A percentile compares a stretch with the other conserved stretches of the same genome.
These are phyloP conservation scores for Cladosporium sp. DNA, from an alignment of 2,329 filamentous ascomycete genomes.

Conservation along the genomic window DNA sequence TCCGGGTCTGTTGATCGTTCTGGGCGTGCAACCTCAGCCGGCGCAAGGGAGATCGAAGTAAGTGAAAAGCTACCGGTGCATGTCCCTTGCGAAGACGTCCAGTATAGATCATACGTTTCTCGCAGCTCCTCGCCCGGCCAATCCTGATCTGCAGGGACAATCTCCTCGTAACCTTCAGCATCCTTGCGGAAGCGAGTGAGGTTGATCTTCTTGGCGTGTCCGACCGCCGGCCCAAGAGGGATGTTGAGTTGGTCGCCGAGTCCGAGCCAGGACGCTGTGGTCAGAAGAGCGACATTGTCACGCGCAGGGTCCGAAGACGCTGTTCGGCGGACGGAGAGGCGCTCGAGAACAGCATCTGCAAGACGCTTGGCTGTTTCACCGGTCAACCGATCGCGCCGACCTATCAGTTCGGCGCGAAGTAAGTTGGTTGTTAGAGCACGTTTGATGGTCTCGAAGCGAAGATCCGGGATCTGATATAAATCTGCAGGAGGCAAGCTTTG, in stretches of 20 bases:
- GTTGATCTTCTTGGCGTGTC: constrained; percentile 40
- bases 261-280: constrained; percentile 46
- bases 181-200: constrained; percentile 44
- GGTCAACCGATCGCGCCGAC: constrained; percentile 41
- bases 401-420: constrained; percentile 46
- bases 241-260: constrained; percentile 36
- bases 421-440: constrained; percentile 49
- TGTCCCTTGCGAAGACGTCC: constrained; percentile 41
- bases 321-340: constrained; percentile 38
- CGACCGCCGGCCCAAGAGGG: constrained; percentile 38
- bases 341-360: constrained; percentile 45
- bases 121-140: constrained; percentile 38
- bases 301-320: constrained; percentile 34
- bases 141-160: constrained; percentile 26
- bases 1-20: constrained; percentile 10
- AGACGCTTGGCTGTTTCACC: constrained; percentile 50
- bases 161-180: constrained; percentile 36
- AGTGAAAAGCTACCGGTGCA: constrained; percentile 45
- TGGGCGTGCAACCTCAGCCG: not conserved
- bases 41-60: constrained; percentile 39
- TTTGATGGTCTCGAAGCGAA: constrained; percentile 42
- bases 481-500: not conserved
- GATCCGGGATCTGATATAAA: not conserved
- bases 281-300: constrained; percentile 41
- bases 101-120: constrained; percentile 48